Evolutionary conservation across 495 filamentous ascomycete species (phyloP).

Genomic region (Penicillium roqueforti): DNA sequence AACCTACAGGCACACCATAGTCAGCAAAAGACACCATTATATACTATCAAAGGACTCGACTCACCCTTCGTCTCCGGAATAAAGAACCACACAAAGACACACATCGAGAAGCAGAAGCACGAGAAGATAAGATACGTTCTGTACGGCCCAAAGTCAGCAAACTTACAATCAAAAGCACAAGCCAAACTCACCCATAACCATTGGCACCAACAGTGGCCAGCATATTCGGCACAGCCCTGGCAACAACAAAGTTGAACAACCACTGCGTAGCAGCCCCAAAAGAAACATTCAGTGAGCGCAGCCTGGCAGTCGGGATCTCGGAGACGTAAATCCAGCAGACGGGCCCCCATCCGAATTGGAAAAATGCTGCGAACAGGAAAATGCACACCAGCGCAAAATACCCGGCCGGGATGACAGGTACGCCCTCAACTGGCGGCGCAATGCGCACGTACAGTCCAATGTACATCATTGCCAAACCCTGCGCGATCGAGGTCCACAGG

Average conservation of each 20-base stretch:
- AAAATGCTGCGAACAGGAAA: constrained; percentile 70
- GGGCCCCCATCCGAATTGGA: constrained; percentile 77
- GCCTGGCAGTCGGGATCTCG: constrained; percentile 67
- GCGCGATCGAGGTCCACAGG: constrained; percentile 68
- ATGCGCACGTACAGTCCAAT: constrained; percentile 77
- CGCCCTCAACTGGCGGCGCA: constrained; percentile 52
- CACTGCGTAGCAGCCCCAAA: constrained; percentile 62
- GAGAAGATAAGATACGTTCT: constrained; percentile 41
- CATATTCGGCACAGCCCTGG: constrained; percentile 40
- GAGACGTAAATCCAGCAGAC: constrained; percentile 74
- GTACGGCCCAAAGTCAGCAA: constrained; percentile 8
- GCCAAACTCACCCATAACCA: constrained; percentile 52
- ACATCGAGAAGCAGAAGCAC: constrained; percentile 63
- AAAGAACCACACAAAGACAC: constrained; percentile 66
- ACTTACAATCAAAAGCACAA: constrained; percentile 39
- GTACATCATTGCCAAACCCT: constrained; percentile 70
- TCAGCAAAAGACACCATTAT: constrained; percentile 1
- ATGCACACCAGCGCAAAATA: constrained; percentile 68
- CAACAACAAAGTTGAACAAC: constrained; percentile 42
- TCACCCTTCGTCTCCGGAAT: constrained; percentile 70
- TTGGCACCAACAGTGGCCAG: constrained; percentile 52
- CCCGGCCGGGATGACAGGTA: constrained; percentile 51
- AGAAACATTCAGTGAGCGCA: constrained; percentile 64
- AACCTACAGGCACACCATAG: constrained; percentile 11
- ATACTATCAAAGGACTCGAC: neutral